Evolutionary conservation across 306 rosid species (phyloP), one percentile per base, ranked within the genome.

Genomic region (Lathyrus aphaca): DNA sequence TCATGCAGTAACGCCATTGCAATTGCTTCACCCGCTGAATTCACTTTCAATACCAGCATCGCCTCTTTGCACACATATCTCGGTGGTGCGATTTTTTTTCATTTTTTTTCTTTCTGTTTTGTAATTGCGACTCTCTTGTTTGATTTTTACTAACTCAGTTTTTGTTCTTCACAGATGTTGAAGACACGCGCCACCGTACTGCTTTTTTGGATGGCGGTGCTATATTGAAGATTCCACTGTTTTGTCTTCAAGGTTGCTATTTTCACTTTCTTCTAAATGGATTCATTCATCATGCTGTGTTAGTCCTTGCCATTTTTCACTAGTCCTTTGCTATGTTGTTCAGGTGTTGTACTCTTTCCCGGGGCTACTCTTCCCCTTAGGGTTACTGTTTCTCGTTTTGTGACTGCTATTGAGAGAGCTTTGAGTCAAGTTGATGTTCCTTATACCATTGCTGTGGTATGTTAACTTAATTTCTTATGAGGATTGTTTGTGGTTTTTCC

Each of bases 341-440:
- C 85, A 94, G 99, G 99, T 39, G 92, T 94, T 86, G 99, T 94
- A 62, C 83, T 91, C 64, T 94, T 94, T 67, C 99, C 99, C 0
- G 97, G 87, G 68, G 97, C 97, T 1, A 88, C 92, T 25, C 91
- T 94, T 74, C 96, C 97, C 73, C 76, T 91, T 46, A 77, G 99
- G 80, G 95, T 94, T 80, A 77, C 83, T 66, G 84, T 86, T 51
- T 8, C 89, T 16, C 86, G 62, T 77, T 83, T 83, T 37, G 82
- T 94, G 69, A 85, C 86, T 48, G 96, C 96, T 53, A 56, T 89
- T 37, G 92, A 89, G 78, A 80, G 83, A 69, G 87, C 93, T 21
- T 53, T 91, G 69, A 66, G 64, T 66, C 94, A 86, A 74, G 84
- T 77, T 63, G 89, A 91, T 71, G 80, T 83, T 77, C 91, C 91